Percentiles rank a stretch among this genome's conserved stretches.
Conservation (phyloP, 768 basidiomycete genomes). For the Crepidotus variabilis region DNA sequence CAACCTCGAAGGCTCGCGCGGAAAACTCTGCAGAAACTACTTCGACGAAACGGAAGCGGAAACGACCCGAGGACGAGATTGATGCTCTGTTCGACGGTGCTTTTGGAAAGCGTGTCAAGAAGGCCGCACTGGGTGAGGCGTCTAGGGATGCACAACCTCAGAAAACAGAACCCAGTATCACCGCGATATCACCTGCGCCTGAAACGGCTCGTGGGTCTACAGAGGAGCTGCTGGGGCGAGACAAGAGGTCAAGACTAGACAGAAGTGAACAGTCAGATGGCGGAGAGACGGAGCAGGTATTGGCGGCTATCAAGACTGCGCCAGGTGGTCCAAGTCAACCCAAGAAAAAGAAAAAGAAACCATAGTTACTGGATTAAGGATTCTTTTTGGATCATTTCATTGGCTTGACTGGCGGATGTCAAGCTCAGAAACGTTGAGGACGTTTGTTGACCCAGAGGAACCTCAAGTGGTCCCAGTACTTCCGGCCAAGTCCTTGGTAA, state of each 20-base stretch:
- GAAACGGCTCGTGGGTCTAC: too few relatives aligned
- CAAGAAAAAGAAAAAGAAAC: constrained; percentile 26
- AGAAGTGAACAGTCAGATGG: constrained; percentile 20
- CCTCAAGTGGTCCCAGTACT: too few relatives aligned
- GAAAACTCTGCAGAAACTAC: constrained; percentile 12
- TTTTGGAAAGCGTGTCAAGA: constrained; percentile 58
- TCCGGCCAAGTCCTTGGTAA: too few relatives aligned
- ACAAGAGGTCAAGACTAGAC: constrained; percentile 12
- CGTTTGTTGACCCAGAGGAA: too few relatives aligned
- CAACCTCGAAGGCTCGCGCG: constrained; percentile 1
- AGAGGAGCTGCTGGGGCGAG: neutral
- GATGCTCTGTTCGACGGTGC: constrained; percentile 63
- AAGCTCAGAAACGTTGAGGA: too few relatives aligned
- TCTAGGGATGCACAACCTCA: neutral
- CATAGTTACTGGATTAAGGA: too few relatives aligned
- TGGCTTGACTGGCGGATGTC: too few relatives aligned
- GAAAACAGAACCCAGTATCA: neutral
- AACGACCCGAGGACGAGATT: constrained; percentile 58
- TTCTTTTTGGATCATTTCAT: too few relatives aligned
- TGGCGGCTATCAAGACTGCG: constrained; percentile 58
- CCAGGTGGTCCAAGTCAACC: constrained; percentile 42
- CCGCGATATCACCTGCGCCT: too few relatives aligned
- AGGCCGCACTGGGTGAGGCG: constrained; percentile 36
- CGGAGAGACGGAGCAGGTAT: constrained; percentile 40
- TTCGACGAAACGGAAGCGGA: constrained; percentile 42